Evolutionary conservation across 2,329 filamentous ascomycete genomes (phyloP), one percentile per base, ranked within the genome.

Genomic region (Bertia moriformis): DNA sequence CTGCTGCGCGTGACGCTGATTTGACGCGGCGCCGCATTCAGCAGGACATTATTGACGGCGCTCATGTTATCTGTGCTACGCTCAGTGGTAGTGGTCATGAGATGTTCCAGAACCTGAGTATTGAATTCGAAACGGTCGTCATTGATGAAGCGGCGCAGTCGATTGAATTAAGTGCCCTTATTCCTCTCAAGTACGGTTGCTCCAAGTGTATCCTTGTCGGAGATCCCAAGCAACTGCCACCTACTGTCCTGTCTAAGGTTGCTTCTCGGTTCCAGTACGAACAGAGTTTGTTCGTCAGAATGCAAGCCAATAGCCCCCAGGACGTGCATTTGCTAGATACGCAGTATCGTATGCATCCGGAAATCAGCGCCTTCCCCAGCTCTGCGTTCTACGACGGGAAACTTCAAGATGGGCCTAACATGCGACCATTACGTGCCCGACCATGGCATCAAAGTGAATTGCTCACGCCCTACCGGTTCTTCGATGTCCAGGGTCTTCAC

Each of bases 321-420:
- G 82, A 93, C 46, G 78, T 98, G 14, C 89, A 98, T 62, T 69
- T 98, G 18, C 74, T 98, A n/a, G 89, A 96, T 53, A 91, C 83
- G 41, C 91, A 98, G 54, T 98, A 98, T 56, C 91, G 91, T 60
- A 98, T 98, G 93, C 91, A 98, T 61, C 91, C 93, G 0, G 85
- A 91, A 48, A 98, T 98, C 55, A 94, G 87, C 57, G 59, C 67
- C 39, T 98, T 95, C 57, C 91, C 93, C 1, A 94, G 87, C 56
- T 66, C 71, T 48, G 81, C 88, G 39, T 98, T 98, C 61, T 98
- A 98, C 61, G 86, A 96, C 53, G 78, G 84, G 19, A 75, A 78
- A 45, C 73, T 98, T 10, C 66, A 88, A 45, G 87, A 98, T 56
- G 91, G 93, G 18, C 72, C 71, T 43, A 73, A 83, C 46, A 96